These are phyloP conservation scores for Xylaria castorea DNA, from an alignment of 495 filamentous ascomycete species.

Conservation along the genomic window DNA sequence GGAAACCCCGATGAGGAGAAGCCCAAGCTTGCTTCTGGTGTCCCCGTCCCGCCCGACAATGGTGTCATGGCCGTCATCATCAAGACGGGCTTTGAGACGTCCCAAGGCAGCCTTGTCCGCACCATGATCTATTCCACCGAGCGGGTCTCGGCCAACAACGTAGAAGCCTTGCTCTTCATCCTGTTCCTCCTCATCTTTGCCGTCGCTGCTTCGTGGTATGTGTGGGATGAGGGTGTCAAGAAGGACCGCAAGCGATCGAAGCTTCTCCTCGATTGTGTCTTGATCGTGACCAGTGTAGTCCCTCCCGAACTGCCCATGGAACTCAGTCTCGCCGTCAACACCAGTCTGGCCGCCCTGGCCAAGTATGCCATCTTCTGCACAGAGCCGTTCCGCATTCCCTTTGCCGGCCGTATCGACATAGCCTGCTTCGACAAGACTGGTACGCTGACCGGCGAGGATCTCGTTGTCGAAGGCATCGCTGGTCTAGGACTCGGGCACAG, in stretches of 20 bases:
- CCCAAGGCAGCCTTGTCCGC: slow-evolving; percentile 93
- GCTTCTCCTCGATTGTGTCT: slow-evolving; percentile 93
- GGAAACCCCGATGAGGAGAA: slow-evolving; percentile 74
- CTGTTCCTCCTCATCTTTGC: slow-evolving; percentile 96
- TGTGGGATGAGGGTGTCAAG: slow-evolving; percentile 94
- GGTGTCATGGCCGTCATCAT: slow-evolving; percentile 93
- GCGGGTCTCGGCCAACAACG: slow-evolving; percentile 96
- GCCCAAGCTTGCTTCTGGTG: slow-evolving; percentile 71
- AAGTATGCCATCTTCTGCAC: slow-evolving; percentile 98
- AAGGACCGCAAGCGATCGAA: slow-evolving; percentile 96
- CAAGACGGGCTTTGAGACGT: slow-evolving; percentile 98
- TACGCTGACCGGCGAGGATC: slow-evolving; percentile 93
- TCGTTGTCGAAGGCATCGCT: slow-evolving; percentile 97
- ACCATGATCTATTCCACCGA: slow-evolving; percentile 99
- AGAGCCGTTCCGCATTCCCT: slow-evolving; percentile 98
- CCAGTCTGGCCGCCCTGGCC: slow-evolving; percentile 93
- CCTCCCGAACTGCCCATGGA: slow-evolving; percentile 99
- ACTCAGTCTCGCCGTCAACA: slow-evolving; percentile 95
- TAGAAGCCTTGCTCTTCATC: slow-evolving; percentile 93
- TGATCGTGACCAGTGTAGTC: slow-evolving; percentile 97
- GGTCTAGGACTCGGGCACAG: slow-evolving; percentile 76
- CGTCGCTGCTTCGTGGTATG: slow-evolving; percentile 98
- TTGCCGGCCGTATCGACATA: slow-evolving; percentile 92
- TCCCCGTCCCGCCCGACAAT: slow-evolving; percentile 80
- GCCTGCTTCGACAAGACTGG: slow-evolving; percentile 99